Conservation (phyloP, 768 basidiomycete species). For the Amanita subjunquillea region DNA sequence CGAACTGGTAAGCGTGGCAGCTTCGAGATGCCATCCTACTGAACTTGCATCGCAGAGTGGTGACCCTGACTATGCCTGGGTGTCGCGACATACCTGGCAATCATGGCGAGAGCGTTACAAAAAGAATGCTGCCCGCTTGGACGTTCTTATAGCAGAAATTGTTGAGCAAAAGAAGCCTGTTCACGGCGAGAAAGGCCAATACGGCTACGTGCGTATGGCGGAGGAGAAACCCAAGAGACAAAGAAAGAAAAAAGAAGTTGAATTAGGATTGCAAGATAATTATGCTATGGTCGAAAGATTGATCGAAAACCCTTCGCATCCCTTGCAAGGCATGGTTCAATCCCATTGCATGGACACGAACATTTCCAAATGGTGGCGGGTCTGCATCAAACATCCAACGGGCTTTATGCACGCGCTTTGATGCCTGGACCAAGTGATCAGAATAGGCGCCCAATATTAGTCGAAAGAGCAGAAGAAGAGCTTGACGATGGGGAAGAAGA, state of each 20-base stretch:
- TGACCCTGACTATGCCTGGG: slow-evolving; percentile 73
- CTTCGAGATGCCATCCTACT: neutral
- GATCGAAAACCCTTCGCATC: neutral
- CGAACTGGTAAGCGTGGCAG: slow-evolving; percentile 40
- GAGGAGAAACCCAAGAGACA: slow-evolving; percentile 58
- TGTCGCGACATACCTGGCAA: slow-evolving; percentile 78
- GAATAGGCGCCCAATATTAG: slow-evolving; percentile 2
- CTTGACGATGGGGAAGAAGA: slow-evolving; percentile 49
- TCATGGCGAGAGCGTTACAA: slow-evolving; percentile 88
- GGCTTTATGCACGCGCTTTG: slow-evolving; percentile 9
- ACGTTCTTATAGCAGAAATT: slow-evolving; percentile 49
- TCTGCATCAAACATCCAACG: slow-evolving; percentile 11
- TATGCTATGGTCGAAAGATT: slow-evolving; percentile 14
- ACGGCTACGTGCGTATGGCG: slow-evolving; percentile 68
- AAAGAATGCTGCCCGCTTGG: slow-evolving; percentile 65
- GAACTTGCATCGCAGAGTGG: slow-evolving; percentile 27
- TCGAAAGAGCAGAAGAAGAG: slow-evolving; percentile 43
- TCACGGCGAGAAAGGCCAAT: slow-evolving; percentile 72
- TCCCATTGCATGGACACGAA: slow-evolving; percentile 5
- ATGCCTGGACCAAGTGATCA: slow-evolving; percentile 8
- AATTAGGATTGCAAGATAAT: slow-evolving; percentile 9
- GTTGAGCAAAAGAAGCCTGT: slow-evolving; percentile 62
- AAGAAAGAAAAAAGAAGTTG: slow-evolving; percentile 31
- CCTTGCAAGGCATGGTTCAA: slow-evolving; percentile 1
- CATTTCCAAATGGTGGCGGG: slow-evolving; percentile 9